Percentiles rank a stretch among this genome's conserved stretches.
Conservation (phyloP, 805 yeast species). For the Lachancea mirantina region DNA sequence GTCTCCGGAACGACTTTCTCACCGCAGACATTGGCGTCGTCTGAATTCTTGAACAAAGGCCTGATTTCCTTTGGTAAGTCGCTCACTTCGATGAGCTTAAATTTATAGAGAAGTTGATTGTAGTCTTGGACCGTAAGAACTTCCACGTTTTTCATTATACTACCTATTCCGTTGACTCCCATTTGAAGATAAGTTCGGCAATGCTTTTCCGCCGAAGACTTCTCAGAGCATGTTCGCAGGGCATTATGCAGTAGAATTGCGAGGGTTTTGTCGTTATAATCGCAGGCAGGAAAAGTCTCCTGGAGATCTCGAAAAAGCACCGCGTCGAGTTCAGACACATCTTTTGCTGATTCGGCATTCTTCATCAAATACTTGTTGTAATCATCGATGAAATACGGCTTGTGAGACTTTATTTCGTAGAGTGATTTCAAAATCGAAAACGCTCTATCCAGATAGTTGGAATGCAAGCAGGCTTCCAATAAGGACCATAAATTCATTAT, state of each 20-base stretch:
- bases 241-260: slow-evolving; percentile 53
- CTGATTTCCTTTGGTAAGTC: slow-evolving; percentile 22
- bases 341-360: slow-evolving; percentile 17
- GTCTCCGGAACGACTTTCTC: neutral
- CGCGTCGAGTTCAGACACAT: slow-evolving; percentile 36
- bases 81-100: slow-evolving; percentile 28
- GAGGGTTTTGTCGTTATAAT: slow-evolving; percentile 49
- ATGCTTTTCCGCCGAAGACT: slow-evolving; percentile 8
- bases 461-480: slow-evolving; percentile 67
- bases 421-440: slow-evolving; percentile 58
- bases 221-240: slow-evolving; percentile 14
- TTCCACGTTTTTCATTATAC: slow-evolving; percentile 22
- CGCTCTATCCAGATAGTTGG: slow-evolving; percentile 63
- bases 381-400: slow-evolving; percentile 52
- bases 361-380: slow-evolving; percentile 53
- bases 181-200: slow-evolving; percentile 17
- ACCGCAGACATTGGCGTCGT: slow-evolving; percentile 1
- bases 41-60: slow-evolving; percentile 16
- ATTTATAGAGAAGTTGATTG: slow-evolving; percentile 32
- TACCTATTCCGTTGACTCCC: slow-evolving; percentile 15
- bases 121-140: slow-evolving; percentile 27
- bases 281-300: slow-evolving; percentile 27
- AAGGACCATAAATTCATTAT: slow-evolving; percentile 66
- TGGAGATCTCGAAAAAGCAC: slow-evolving; percentile 38
- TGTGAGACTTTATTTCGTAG: slow-evolving; percentile 39